Conservation (phyloP, 1,284 basidiomycete species). For the Chalciporus sp. region DNA sequence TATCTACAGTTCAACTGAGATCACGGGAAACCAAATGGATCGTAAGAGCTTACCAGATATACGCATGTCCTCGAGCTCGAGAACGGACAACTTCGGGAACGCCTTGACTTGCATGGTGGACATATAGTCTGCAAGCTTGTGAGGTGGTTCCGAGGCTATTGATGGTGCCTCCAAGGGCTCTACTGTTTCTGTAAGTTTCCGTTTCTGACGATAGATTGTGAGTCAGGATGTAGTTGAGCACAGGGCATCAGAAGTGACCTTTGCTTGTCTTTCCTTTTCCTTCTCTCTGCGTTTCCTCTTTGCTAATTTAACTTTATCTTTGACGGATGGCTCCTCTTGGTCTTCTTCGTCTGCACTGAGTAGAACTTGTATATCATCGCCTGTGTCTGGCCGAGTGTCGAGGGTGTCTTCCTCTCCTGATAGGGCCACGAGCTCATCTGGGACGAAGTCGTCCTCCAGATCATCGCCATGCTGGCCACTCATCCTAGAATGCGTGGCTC, state of each 20-base stretch:
- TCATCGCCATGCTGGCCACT: conserved; percentile 62
- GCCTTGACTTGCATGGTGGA: conserved; percentile 62
- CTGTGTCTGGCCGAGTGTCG: conserved; percentile 41
- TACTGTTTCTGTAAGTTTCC: conserved; percentile 53
- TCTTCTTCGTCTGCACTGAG: conserved; percentile 50
- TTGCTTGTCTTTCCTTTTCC: conserved; percentile 66
- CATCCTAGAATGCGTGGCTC: conserved; percentile 21
- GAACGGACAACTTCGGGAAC: conserved; percentile 60
- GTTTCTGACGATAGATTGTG: conserved; percentile 47
- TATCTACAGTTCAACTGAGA: conserved; percentile 58
- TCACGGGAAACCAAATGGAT: conserved; percentile 12
- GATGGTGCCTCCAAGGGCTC: conserved; percentile 46
- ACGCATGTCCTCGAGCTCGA: conserved; percentile 73
- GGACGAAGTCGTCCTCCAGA: conserved; percentile 78
- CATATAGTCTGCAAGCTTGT: conserved; percentile 61
- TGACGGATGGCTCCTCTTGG: conserved; percentile 32
- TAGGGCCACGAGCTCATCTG: conserved; percentile 66
- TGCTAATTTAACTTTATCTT: conserved; percentile 36
- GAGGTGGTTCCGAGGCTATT: conserved; percentile 58
- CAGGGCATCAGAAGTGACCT: conserved; percentile 43
- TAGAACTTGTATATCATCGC: conserved; percentile 42
- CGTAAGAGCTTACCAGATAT: conserved; percentile 63
- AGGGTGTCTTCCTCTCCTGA: conserved; percentile 56
- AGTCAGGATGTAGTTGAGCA: conserved; percentile 15
- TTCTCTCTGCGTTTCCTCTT: conserved; percentile 75